These are phyloP conservation scores for Alternaria metachromatica DNA, from an alignment of 2,329 filamentous ascomycete genomes.

Conservation along the genomic window DNA sequence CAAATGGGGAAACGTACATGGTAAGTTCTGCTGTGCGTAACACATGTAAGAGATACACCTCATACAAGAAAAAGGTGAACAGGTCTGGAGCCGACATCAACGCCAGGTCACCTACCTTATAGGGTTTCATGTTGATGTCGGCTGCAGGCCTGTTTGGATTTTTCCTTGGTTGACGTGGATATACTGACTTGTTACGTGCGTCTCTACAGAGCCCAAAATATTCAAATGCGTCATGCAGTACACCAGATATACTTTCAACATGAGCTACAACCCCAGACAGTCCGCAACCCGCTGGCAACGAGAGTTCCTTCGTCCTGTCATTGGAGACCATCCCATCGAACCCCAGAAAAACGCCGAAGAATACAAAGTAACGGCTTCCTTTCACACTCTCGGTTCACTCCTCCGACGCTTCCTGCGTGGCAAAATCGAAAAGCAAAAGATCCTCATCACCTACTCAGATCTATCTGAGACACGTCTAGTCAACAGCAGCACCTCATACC, in stretches of 20 bases:
- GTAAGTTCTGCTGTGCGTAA: background rate
- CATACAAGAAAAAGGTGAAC: too few relatives aligned
- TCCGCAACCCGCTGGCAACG: conserved; percentile 28
- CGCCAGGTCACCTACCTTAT: too few relatives aligned
- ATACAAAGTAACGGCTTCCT: conserved; percentile 44
- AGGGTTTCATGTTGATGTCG: too few relatives aligned
- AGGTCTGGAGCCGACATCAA: too few relatives aligned
- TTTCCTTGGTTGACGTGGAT: background rate
- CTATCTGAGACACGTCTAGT: conserved; percentile 45
- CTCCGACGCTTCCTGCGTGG: conserved; percentile 46
- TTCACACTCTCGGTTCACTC: conserved; percentile 43
- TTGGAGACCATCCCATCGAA: conserved; percentile 35
- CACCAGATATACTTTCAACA: conserved; percentile 46
- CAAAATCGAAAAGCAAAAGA: conserved; percentile 30
- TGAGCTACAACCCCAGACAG: conserved; percentile 40
- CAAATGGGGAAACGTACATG: conserved; percentile 41
- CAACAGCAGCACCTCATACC: conserved; percentile 36
- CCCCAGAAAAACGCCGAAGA: conserved; percentile 26
- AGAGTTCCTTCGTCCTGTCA: conserved; percentile 37
- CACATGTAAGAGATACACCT: background rate
- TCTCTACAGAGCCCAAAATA: conserved; percentile 32
- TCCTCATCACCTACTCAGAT: conserved; percentile 42
- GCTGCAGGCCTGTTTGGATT: too few relatives aligned
- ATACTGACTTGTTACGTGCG: background rate
- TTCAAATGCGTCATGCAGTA: conserved; percentile 46